phyloP scores from a whole-genome alignment of 164 flowering plant species.

The Piper longum region DNA sequence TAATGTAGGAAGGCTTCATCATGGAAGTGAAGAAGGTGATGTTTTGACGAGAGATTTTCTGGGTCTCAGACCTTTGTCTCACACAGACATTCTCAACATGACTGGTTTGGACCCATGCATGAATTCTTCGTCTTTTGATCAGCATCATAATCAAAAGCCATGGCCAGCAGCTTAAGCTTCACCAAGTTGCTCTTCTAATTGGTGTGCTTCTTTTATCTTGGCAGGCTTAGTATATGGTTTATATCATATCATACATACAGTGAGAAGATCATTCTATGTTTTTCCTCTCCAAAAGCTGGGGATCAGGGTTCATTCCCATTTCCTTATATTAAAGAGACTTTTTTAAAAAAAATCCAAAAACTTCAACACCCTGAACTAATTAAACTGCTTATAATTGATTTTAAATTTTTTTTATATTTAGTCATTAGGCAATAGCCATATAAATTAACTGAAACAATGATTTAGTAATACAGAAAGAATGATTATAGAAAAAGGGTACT shows the following conservation, averaged over 20 bases:
- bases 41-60: slow-evolving; percentile 79
- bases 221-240: neutral
- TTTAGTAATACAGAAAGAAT: too few relatives aligned
- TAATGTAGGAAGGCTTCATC: slow-evolving; percentile 1
- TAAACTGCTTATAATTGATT: neutral
- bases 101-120: slow-evolving; percentile 43
- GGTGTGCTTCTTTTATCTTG: neutral
- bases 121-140: slow-evolving; percentile 21
- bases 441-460: too few relatives aligned
- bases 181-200: too few relatives aligned
- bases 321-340: neutral
- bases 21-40: slow-evolving; percentile 18
- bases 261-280: neutral
- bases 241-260: neutral
- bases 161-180: slow-evolving; percentile 36
- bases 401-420: too few relatives aligned
- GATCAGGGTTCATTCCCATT: neutral
- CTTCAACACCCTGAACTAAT: too few relatives aligned
- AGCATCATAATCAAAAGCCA: slow-evolving; percentile 30
- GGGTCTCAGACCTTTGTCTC: slow-evolving; percentile 60
- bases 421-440: too few relatives aligned
- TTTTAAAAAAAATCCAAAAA: too few relatives aligned
- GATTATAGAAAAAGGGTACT: too few relatives aligned
- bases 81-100: slow-evolving; percentile 44
- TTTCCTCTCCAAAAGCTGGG: slow-evolving; percentile 15